Percentiles rank a stretch among this genome's conserved stretches.
These are phyloP conservation scores for Hyphopichia khmerensis DNA, from an alignment of 1,139 yeast genomes.

Conservation along the genomic window DNA sequence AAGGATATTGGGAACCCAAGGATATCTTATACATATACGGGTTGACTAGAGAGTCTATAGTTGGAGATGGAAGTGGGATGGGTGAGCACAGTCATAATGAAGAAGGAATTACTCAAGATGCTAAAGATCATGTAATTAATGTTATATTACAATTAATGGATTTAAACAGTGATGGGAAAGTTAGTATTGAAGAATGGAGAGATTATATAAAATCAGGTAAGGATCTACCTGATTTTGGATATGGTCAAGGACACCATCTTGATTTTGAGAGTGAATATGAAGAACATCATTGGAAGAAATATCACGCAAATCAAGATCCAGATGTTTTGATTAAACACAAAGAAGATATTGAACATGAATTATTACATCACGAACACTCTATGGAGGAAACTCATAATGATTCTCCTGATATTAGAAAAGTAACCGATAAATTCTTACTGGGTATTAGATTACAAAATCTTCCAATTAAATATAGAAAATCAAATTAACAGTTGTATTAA, in stretches of 20 bases:
- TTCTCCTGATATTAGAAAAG: constrained; percentile 40
- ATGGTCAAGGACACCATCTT: constrained; percentile 96
- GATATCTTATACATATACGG: constrained; percentile 87
- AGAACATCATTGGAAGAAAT: constrained; percentile 90
- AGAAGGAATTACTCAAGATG: constrained; percentile 52
- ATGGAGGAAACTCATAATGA: constrained; percentile 68
- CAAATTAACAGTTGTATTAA: not conserved
- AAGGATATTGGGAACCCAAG: constrained; percentile 51
- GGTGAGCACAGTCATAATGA: constrained; percentile 69
- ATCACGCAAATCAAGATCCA: constrained; percentile 80
- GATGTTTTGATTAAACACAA: constrained; percentile 76
- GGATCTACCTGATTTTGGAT: constrained; percentile 86
- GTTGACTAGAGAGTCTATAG: constrained; percentile 62
- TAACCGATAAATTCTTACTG: constrained; percentile 28
- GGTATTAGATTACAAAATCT: constrained; percentile 38
- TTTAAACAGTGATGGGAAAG: constrained; percentile 60
- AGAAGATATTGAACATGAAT: constrained; percentile 88
- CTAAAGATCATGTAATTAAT: constrained; percentile 54
- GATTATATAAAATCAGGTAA: constrained; percentile 63
- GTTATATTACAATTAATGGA: constrained; percentile 64
- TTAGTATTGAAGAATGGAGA: constrained; percentile 71
- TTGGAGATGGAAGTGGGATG: constrained; percentile 90
- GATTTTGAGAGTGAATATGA: constrained; percentile 94
- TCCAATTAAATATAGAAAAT: constrained; percentile 29
- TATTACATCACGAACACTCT: constrained; percentile 83